Conservation (phyloP, 2,329 filamentous ascomycete species). For the Aspergillus chevalieri region DNA sequence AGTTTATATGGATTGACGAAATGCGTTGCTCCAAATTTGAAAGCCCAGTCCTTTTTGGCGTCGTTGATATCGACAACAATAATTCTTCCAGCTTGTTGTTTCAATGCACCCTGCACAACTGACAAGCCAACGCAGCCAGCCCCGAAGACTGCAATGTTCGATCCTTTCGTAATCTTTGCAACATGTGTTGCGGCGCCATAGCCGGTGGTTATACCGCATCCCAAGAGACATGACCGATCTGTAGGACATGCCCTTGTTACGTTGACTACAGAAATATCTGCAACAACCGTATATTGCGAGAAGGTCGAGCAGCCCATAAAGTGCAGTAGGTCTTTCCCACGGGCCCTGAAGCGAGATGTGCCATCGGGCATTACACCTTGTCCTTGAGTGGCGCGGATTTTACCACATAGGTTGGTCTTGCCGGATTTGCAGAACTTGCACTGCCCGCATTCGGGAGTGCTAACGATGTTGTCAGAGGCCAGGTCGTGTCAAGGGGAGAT, state of each 20-base stretch:
- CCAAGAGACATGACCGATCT: slow-evolving; percentile 91
- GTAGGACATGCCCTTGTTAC: slow-evolving; percentile 86
- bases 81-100: slow-evolving; percentile 63
- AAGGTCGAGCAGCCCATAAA: slow-evolving; percentile 99
- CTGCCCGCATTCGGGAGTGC: slow-evolving; percentile 88
- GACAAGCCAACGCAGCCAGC: slow-evolving; percentile 93
- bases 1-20: slow-evolving; percentile 91
- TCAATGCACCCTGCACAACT: slow-evolving; percentile 87
- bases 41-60: slow-evolving; percentile 81
- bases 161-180: slow-evolving; percentile 82
- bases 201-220: slow-evolving; percentile 96
- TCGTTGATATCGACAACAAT: slow-evolving; percentile 76
- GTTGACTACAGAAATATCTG: slow-evolving; percentile 95
- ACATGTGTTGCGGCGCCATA: slow-evolving; percentile 94
- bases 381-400: slow-evolving; percentile 95
- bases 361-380: slow-evolving; percentile 96
- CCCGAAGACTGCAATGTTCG: slow-evolving; percentile 86
- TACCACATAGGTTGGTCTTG: slow-evolving; percentile 98
- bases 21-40: slow-evolving; percentile 95
- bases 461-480: too few relatives aligned
- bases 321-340: slow-evolving; percentile 90
- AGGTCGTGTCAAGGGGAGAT: too few relatives aligned
- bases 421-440: slow-evolving; percentile 99
- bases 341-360: slow-evolving; percentile 88
- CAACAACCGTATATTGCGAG: slow-evolving; percentile 96